Evolutionary conservation across 176 grass and related monocot species (phyloP).

Genomic region (Eremochloa ophiuroides): DNA sequence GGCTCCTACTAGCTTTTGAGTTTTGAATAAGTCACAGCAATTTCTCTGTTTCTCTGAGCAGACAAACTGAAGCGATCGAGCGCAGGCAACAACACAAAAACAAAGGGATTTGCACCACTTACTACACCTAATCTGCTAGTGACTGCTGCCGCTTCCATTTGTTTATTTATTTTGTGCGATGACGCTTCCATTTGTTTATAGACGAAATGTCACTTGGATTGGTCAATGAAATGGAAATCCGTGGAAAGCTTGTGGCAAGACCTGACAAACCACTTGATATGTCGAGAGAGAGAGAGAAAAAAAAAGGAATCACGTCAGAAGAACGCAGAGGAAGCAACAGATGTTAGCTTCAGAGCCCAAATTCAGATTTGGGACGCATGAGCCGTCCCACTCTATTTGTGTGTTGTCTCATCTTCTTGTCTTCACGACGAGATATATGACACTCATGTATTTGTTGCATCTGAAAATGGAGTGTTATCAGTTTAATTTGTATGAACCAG

Average conservation of each 20-base stretch:
- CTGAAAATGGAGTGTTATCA: too few relatives aligned
- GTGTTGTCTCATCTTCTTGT: too few relatives aligned
- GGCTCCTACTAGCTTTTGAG: background rate
- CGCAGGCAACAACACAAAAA: conserved; percentile 22
- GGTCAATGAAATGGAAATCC: conserved; percentile 17
- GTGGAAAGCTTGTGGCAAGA: background rate
- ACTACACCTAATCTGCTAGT: conserved; percentile 18
- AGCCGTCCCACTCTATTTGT: too few relatives aligned
- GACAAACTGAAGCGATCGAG: background rate
- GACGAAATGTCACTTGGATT: background rate
- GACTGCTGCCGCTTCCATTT: conserved; percentile 27
- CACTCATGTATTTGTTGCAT: too few relatives aligned
- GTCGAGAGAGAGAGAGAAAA: background rate
- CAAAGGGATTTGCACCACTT: background rate
- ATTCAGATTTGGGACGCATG: background rate
- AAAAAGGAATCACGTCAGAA: background rate
- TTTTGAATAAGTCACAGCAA: background rate
- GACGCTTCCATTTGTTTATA: conserved; percentile 23
- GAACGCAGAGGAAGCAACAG: background rate
- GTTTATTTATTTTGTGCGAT: too few relatives aligned
- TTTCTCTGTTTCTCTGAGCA: background rate
- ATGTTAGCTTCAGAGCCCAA: background rate
- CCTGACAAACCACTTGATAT: background rate
- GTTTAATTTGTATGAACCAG: too few relatives aligned
- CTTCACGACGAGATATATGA: too few relatives aligned